A percentile compares a stretch with the other conserved stretches of the same genome.
Evolutionary conservation across 139 green algal species (phyloP).

Genomic region (Chlorella ohadii): DNA sequence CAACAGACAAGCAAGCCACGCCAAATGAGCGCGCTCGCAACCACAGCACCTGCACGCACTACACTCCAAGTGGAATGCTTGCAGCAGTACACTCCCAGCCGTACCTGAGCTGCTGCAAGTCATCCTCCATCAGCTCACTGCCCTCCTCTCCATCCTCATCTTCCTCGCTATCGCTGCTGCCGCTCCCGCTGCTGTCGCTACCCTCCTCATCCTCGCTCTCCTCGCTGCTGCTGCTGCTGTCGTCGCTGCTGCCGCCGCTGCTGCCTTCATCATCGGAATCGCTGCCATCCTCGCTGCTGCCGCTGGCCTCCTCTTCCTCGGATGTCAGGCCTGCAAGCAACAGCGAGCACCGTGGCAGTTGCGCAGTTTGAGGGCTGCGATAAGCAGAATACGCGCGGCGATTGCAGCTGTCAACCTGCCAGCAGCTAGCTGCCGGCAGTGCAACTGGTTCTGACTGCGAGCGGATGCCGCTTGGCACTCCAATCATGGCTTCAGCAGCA

Average conservation of each 20-base stretch:
- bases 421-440: too few relatives aligned
- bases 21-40: neutral
- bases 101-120: constrained; percentile 31
- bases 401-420: too few relatives aligned
- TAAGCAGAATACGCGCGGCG: too few relatives aligned
- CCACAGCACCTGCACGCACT: too few relatives aligned
- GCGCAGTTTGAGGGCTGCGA: too few relatives aligned
- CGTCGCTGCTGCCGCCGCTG: neutral
- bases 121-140: constrained; percentile 4
- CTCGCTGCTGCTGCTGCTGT: neutral
- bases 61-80: too few relatives aligned
- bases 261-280: neutral
- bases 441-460: too few relatives aligned
- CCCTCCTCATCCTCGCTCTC: neutral
- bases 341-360: neutral
- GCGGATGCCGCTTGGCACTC: too few relatives aligned
- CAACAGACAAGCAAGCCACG: too few relatives aligned
- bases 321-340: neutral
- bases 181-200: neutral
- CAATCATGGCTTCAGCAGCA: too few relatives aligned
- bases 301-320: neutral
- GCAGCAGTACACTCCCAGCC: neutral
- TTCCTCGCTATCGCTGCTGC: neutral
- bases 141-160: neutral
- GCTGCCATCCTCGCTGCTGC: neutral